Base-by-base conservation (phyloP, 164 flowering plant species). In the Aristolochia contorta region DNA sequence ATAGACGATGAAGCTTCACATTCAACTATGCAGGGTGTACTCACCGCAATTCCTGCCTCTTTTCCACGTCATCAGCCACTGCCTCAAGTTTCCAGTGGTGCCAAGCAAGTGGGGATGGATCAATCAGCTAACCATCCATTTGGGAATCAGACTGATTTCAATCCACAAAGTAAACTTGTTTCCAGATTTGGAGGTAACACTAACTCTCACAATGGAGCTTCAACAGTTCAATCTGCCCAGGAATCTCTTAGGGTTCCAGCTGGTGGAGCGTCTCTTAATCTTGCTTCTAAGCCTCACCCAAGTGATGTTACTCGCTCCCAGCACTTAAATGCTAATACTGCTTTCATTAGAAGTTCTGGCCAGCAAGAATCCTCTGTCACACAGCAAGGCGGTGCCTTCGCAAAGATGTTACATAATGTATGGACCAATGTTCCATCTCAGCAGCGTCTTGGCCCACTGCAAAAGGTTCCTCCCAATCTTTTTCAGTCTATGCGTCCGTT, bases 341-440 rank as follows among this genome's bases (percentile, higher is more conserved):
- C 71, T 53, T 72, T 65, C 62, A 47, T 37, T 22, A 70, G 73
- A 67, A 70, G 62, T 63, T 56, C 74, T 5, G 75, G 70, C 41
- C 79, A 68, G 66, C 56, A 74, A 64, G 71, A 65, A 56, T 51
- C 65, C 19, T 20, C 78, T 53, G 71, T 67, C 43, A 60, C 54
- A 48, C 59, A 79, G 53, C 81, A 72, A 37, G 81, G 65, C n/a
- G 85, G 71, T 37, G 68, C 62, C 32, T 68, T 71, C 59, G 61
- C 89, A 62, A 71, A 72, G 51, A 59, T 75, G 46, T 59, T 61
- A 60, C 77, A 76, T 27, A 73, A 75, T 69, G 67, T 58, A 5
- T 78, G 87, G 89, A 64, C 75, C 47, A 76, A 70, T 69, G 63
- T 76, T 61, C 61, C 87, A 60, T 16, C 67, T 47, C 85, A 78